Evolutionary conservation across 2,329 filamentous ascomycete genomes (phyloP).

Genomic region (Epichloe hybrida): DNA sequence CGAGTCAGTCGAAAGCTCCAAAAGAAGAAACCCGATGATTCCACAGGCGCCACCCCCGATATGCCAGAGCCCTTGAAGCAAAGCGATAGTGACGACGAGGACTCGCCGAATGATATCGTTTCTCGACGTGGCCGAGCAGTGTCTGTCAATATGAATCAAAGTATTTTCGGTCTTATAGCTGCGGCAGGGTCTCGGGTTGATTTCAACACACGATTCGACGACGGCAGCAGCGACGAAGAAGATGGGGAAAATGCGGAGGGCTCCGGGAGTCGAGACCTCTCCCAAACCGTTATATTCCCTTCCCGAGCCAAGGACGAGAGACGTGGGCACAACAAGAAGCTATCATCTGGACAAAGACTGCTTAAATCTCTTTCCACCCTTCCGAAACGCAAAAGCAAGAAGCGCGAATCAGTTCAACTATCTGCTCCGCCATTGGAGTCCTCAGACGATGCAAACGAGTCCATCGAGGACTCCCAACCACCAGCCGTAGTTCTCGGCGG

Average conservation of each 20-base stretch:
- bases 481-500: conserved; percentile 10
- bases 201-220: conserved; percentile 70
- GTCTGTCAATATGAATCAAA: conserved; percentile 77
- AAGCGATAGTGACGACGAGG: conserved; percentile 35
- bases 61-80: conserved; percentile 42
- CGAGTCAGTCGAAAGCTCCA: conserved; percentile 30
- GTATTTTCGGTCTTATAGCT: conserved; percentile 83
- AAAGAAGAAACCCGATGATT: conserved; percentile 28
- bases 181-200: conserved; percentile 73
- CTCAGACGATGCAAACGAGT: conserved; percentile 14
- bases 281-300: conserved; percentile 29
- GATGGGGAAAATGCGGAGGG: conserved; percentile 33
- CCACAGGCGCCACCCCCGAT: conserved; percentile 23
- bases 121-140: conserved; percentile 32
- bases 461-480: conserved; percentile 11
- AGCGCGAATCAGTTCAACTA: conserved; percentile 28
- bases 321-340: conserved; percentile 38
- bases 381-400: conserved; percentile 29
- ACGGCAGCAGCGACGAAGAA: conserved; percentile 68
- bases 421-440: conserved; percentile 23
- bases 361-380: conserved; percentile 52
- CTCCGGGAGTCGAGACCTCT: conserved; percentile 31
- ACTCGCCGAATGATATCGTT: conserved; percentile 25
- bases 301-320: conserved; percentile 18
- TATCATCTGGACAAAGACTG: conserved; percentile 49